Conservation (phyloP, 345 rosid species). For the Eucalyptus decipiens region DNA sequence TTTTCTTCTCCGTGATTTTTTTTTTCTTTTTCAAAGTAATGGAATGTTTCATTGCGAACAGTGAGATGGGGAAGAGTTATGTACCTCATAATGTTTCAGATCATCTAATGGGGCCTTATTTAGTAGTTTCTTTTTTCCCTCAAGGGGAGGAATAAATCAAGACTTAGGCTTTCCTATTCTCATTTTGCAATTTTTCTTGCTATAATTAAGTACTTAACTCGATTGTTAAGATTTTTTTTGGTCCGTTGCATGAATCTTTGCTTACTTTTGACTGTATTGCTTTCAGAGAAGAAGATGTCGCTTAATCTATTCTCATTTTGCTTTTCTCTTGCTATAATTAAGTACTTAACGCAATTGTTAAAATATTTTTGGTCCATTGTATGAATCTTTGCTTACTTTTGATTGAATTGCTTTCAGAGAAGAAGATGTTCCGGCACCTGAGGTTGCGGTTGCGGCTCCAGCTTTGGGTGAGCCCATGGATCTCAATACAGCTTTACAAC, state of each 20-base stretch:
- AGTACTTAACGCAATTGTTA: background rate
- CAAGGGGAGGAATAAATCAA: background rate
- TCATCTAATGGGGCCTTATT: background rate
- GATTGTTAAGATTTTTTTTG: background rate
- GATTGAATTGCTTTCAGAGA: conserved; percentile 23
- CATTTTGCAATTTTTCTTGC: background rate
- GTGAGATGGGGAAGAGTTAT: background rate
- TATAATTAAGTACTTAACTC: background rate
- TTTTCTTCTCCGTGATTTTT: background rate
- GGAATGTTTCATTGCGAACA: background rate
- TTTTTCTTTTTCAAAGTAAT: background rate
- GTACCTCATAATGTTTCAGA: background rate
- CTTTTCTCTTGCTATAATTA: background rate
- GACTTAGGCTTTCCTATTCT: background rate
- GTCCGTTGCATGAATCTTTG: background rate
- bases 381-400: background rate
- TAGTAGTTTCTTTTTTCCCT: background rate
- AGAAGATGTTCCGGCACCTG: conserved; percentile 44
- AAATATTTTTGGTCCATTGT: background rate
- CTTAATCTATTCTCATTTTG: background rate
- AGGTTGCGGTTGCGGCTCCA: background rate
- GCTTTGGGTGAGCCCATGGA: conserved; percentile 70
- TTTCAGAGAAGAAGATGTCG: conserved; percentile 50
- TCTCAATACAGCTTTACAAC: conserved; percentile 55
- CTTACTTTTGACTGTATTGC: background rate